Conservation (phyloP, 129 eudicot species). For the Saposhnikovia divaricata region DNA sequence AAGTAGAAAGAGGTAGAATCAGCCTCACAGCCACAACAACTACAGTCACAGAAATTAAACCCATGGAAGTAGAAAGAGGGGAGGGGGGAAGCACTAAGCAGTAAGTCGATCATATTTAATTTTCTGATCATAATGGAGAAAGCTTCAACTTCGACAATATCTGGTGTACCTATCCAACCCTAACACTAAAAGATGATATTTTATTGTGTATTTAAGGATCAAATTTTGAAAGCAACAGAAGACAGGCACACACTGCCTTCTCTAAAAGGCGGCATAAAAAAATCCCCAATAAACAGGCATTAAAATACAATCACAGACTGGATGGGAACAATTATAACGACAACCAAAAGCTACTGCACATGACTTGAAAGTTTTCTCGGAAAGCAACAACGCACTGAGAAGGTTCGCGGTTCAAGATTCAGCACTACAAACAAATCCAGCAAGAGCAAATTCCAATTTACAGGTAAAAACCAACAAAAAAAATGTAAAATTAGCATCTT, state of each 20-base stretch:
- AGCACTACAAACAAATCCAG: neutral
- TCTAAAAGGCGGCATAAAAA: neutral
- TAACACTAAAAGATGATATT: neutral
- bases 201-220: neutral
- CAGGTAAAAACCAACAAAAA: neutral
- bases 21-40: neutral
- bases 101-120: neutral
- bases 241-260: neutral
- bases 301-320: neutral
- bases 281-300: neutral
- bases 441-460: neutral
- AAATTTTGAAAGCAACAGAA: neutral
- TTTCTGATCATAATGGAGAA: neutral
- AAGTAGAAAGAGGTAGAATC: conserved; percentile 10
- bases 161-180: neutral
- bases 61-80: neutral
- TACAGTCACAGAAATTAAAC: neutral
- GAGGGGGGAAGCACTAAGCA: neutral
- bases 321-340: neutral
- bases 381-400: neutral
- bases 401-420: neutral
- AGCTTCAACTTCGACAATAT: neutral
- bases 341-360: neutral
- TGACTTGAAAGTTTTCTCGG: neutral
- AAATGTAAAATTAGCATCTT: neutral